A percentile compares a stretch with the other conserved stretches of the same genome.
phyloP scores from a whole-genome alignment of 164 flowering plant genomes.

The Stephania japonica region DNA sequence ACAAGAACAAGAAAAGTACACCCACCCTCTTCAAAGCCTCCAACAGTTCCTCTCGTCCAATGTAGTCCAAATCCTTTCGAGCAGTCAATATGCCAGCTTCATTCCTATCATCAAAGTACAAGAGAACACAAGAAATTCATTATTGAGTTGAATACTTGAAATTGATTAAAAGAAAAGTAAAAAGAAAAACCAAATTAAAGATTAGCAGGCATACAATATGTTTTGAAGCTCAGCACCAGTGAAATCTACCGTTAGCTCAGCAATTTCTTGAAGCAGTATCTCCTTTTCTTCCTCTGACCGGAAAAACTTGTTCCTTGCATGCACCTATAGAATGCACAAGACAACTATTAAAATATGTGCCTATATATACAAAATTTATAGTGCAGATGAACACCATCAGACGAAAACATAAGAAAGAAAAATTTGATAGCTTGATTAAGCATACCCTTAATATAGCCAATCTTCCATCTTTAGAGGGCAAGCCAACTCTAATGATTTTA shows the following conservation, averaged over 20 bases:
- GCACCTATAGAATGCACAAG: slow-evolving; percentile 49
- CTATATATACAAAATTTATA: slow-evolving; percentile 4
- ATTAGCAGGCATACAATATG: slow-evolving; percentile 49
- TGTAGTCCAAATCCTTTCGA: slow-evolving; percentile 86
- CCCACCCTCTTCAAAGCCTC: slow-evolving; percentile 90
- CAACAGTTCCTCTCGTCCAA: slow-evolving; percentile 80
- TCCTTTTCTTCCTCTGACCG: slow-evolving; percentile 83
- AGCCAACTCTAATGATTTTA: slow-evolving; percentile 91
- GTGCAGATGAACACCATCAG: background rate
- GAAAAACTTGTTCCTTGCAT: slow-evolving; percentile 88
- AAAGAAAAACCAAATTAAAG: background rate
- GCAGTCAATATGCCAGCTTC: slow-evolving; percentile 99
- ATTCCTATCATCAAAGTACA: slow-evolving; percentile 43
- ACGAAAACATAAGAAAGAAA: background rate
- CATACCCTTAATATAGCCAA: slow-evolving; percentile 80
- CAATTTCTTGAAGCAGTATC: slow-evolving; percentile 64
- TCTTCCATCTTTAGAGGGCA: slow-evolving; percentile 94
- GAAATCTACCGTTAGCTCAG: slow-evolving; percentile 79
- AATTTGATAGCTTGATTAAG: background rate
- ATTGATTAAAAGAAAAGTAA: background rate
- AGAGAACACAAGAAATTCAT: background rate
- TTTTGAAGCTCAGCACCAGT: slow-evolving; percentile 98
- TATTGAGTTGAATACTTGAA: background rate
- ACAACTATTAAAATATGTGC: slow-evolving; percentile 6
- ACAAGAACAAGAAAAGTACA: slow-evolving; percentile 5